Percentiles rank a stretch among this genome's conserved stretches.
phyloP scores from a whole-genome alignment of 495 filamentous ascomycete species.

The Penicillium ochrochloron region DNA sequence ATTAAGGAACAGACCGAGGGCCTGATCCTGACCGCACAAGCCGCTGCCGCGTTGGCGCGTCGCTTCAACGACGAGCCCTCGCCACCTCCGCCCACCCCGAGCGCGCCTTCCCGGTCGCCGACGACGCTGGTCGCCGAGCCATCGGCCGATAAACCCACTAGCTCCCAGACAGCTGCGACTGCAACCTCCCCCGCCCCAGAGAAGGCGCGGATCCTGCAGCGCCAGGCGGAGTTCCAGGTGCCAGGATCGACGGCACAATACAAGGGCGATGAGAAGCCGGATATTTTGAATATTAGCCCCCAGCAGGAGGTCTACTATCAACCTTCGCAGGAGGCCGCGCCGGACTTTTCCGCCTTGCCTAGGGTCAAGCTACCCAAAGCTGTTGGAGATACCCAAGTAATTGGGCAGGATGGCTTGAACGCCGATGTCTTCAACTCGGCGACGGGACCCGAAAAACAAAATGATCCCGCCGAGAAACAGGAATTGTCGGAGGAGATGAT shows the following conservation, averaged over 20 bases:
- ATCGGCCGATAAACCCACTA: slow-evolving; percentile 20
- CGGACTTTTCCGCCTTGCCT: slow-evolving; percentile 59
- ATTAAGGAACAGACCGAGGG: slow-evolving; percentile 67
- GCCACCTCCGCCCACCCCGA: slow-evolving; percentile 27
- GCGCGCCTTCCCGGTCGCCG: slow-evolving; percentile 22
- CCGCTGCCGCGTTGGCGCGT: slow-evolving; percentile 61
- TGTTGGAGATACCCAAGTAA: slow-evolving; percentile 49
- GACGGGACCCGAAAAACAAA: slow-evolving; percentile 24
- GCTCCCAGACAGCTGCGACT: slow-evolving; percentile 11
- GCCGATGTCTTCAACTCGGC: slow-evolving; percentile 60
- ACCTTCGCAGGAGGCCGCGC: slow-evolving; percentile 47
- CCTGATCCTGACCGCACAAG: slow-evolving; percentile 65
- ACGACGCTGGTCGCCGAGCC: slow-evolving; percentile 24
- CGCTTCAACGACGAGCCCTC: slow-evolving; percentile 60
- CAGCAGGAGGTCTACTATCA: slow-evolving; percentile 65
- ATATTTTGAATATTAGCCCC: slow-evolving; percentile 44
- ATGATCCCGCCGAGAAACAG: slow-evolving; percentile 35
- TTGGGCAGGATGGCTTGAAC: slow-evolving; percentile 53
- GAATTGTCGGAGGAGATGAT: slow-evolving; percentile 61
- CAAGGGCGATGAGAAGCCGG: slow-evolving; percentile 24
- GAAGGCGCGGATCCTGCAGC: slow-evolving; percentile 50
- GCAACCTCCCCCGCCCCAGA: slow-evolving; percentile 38
- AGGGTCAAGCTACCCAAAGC: slow-evolving; percentile 62
- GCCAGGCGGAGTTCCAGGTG: slow-evolving; percentile 59
- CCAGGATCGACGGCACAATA: slow-evolving; percentile 48